Evolutionary conservation across 371 early-diverging fungal genomes (phyloP).

Genomic region (Entomophthora muscae): DNA sequence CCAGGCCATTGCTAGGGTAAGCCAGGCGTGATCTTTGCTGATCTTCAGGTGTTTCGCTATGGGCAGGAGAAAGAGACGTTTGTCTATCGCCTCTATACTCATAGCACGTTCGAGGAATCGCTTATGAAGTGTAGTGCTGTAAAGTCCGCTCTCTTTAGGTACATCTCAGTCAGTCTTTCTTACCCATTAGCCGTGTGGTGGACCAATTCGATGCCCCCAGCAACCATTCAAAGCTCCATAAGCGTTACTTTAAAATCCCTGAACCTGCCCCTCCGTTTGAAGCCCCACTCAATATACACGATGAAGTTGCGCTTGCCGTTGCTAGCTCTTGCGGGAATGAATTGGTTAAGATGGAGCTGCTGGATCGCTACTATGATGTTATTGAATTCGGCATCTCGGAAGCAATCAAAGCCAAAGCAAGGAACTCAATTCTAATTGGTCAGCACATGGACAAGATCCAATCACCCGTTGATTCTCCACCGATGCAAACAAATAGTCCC

Average conservation of each 20-base stretch:
- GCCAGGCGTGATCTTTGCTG: neutral
- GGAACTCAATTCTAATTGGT: neutral
- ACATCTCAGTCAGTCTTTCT: neutral
- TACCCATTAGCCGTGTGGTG: neutral
- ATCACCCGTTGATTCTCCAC: neutral
- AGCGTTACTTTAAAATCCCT: neutral
- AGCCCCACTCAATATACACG: neutral
- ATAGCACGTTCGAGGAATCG: conserved; percentile 31
- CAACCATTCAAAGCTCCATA: neutral
- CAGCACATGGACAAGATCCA: neutral
- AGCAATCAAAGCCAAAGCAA: neutral
- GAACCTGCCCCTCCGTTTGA: neutral
- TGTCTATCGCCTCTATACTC: conserved; percentile 49
- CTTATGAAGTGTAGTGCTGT: conserved; percentile 22
- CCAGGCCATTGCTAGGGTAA: conserved; percentile 63
- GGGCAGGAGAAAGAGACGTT: conserved; percentile 52
- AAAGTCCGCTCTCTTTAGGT: neutral
- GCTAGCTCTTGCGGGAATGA: neutral
- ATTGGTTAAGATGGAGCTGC: neutral
- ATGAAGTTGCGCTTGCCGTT: neutral
- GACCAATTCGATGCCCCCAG: neutral
- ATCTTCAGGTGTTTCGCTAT: conserved; percentile 43
- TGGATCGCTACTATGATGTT: neutral
- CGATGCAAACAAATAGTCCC: no score
- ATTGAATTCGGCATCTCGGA: neutral